phyloP scores from a whole-genome alignment of 495 filamentous ascomycete species.

The Barbatosphaeria neglecta region DNA sequence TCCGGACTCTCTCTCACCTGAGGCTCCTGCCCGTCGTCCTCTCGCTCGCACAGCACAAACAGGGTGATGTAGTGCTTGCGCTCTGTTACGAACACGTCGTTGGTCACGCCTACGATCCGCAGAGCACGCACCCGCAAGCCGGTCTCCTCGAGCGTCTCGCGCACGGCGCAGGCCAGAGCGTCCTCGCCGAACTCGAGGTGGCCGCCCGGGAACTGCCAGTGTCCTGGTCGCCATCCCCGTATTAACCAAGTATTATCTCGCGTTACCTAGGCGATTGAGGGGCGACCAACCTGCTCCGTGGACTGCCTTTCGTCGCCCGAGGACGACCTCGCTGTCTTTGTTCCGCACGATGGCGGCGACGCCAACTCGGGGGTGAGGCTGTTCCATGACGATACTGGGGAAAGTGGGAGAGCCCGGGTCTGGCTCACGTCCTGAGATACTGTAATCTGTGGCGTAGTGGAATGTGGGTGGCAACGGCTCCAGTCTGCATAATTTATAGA shows the following conservation, averaged over 20 bases:
- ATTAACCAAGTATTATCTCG: neutral
- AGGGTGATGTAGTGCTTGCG: slow-evolving; percentile 57
- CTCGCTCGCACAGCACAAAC: slow-evolving; percentile 38
- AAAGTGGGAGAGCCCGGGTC: neutral
- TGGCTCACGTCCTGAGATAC: too few relatives aligned
- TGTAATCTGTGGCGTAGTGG: too few relatives aligned
- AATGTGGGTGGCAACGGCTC: too few relatives aligned
- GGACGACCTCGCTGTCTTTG: slow-evolving; percentile 18
- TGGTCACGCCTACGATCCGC: slow-evolving; percentile 43
- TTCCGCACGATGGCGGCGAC: slow-evolving; percentile 27
- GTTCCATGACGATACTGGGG: neutral
- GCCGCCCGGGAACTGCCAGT: slow-evolving; percentile 54
- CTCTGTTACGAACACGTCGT: slow-evolving; percentile 41
- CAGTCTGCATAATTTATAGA: too few relatives aligned
- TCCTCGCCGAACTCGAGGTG: slow-evolving; percentile 57
- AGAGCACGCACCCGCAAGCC: slow-evolving; percentile 39
- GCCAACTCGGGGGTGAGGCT: slow-evolving; percentile 15
- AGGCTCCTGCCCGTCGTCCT: slow-evolving; percentile 32
- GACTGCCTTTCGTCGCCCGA: slow-evolving; percentile 28
- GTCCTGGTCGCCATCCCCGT: slow-evolving; percentile 23
- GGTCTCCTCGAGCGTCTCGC: slow-evolving; percentile 60
- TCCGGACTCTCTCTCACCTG: slow-evolving; percentile 34
- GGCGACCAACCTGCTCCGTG: slow-evolving; percentile 24
- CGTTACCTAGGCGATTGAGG: neutral
- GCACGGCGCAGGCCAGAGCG: slow-evolving; percentile 43